phyloP scores from a whole-genome alignment of 1,139 yeast species.

The Suhomyces terraborum region DNA sequence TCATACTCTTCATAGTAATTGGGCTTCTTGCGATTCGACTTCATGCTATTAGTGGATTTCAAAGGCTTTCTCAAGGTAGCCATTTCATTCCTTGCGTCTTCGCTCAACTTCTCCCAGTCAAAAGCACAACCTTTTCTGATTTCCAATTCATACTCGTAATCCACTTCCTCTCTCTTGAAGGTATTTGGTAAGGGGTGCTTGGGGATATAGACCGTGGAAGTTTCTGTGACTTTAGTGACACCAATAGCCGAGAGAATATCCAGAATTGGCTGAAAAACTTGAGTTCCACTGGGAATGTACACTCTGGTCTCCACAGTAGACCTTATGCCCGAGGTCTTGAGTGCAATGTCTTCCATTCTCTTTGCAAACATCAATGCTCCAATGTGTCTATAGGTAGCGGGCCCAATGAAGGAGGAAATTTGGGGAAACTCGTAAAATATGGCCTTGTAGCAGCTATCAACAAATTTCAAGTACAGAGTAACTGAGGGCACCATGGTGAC shows the following conservation, averaged over 20 bases:
- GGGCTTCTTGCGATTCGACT: constrained; percentile 3
- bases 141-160: constrained; percentile 11
- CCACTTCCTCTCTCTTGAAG: constrained; percentile 8
- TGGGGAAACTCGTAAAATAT: constrained; percentile 10
- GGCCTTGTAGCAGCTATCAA: constrained; percentile 10
- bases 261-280: constrained; percentile 12
- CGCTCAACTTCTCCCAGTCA: constrained; percentile 13
- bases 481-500: constrained; percentile 12
- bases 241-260: constrained; percentile 11
- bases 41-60: constrained; percentile 1
- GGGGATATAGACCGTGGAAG: constrained; percentile 12
- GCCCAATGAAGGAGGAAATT: constrained; percentile 9
- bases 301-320: constrained; percentile 12
- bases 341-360: constrained; percentile 11
- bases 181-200: constrained; percentile 11
- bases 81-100: constrained; percentile 10
- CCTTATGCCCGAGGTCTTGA: constrained; percentile 12
- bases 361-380: constrained; percentile 13
- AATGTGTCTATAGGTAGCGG: constrained; percentile 12
- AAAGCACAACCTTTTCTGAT: constrained; percentile 14
- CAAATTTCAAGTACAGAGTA: constrained; percentile 10
- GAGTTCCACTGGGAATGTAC: constrained; percentile 9
- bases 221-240: constrained; percentile 9
- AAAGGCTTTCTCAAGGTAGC: constrained; percentile 8
- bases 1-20: constrained; percentile 12